Evolutionary conservation across 768 basidiomycete species (phyloP), one percentile per base, ranked within the genome.

Genomic region (Nidularia sp.): DNA sequence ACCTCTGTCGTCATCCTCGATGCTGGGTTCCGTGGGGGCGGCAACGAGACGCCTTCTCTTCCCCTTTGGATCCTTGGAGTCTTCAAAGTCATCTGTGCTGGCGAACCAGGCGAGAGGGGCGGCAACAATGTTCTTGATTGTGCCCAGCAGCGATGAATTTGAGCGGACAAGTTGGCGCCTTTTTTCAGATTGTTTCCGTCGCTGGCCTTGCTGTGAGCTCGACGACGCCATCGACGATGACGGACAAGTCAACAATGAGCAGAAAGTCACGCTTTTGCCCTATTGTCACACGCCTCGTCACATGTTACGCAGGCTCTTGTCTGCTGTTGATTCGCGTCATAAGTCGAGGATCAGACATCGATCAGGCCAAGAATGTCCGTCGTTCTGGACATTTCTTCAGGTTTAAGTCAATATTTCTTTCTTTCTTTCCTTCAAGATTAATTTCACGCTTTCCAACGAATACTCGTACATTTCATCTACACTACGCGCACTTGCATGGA

Each of bases 81-180:
- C 73, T 55, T 76, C 75, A 51, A 69, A 70, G 56, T 79, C 78
- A 62, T 79, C 79, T 55, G 74, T 72, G 54, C 72, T 65, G 57
- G 72, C 66, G 57, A 78, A 75, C 68, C 86, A 82, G 69, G 78
- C 73, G 57, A 86, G 72, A 44, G 85, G 83, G 15, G 83, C 81
- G 33, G 83, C 78, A 55, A 87, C 84, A 63, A 86, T 70, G 69
- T 74, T 80, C 74, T 79, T 86, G 67, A 87, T 77, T 45, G 83
- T 66, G 47, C 81, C 82, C 42, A 86, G 64, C 59, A 87, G 73
- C 29, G 85, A 85, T 15, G 72, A 78, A 55, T 76, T 73, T 29
- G 44, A n/a, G 13, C 44, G 44, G 44, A 9, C 22, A 9, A 45
- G 44, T 9, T 10, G 13, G n/a, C 76, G 74, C 57, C 83, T 81